Percentiles rank a stretch among this genome's conserved stretches.
Conservation (phyloP, 2,329 filamentous ascomycete species). For the Hypoxylon sp. region DNA sequence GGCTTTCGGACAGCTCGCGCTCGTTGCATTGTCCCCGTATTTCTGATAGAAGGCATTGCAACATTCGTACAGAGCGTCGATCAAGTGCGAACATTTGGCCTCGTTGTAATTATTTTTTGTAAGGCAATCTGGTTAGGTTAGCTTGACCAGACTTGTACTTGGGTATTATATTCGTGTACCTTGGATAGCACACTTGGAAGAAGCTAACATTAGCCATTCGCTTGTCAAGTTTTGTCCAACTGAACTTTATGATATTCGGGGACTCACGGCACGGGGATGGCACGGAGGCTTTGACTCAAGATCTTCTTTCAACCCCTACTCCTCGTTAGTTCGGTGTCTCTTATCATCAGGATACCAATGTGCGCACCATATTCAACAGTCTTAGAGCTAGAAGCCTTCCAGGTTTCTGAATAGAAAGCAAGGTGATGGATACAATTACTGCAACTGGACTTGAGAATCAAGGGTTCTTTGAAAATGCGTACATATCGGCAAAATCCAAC, state of each 20-base stretch:
- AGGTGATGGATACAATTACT: not conserved
- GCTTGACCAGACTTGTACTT: not conserved
- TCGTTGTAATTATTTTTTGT: constrained; percentile 88
- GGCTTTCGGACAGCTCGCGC: constrained; percentile 87
- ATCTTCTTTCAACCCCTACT: constrained; percentile 70
- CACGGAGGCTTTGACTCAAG: constrained; percentile 82
- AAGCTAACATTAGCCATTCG: constrained; percentile 23
- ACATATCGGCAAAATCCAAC: not conserved
- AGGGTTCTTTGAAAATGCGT: not conserved
- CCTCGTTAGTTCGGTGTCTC: constrained; percentile 10
- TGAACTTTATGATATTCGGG: not conserved
- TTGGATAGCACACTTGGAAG: constrained; percentile 85
- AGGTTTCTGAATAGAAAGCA: not conserved
- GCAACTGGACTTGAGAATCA: not conserved
- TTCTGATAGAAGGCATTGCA: constrained; percentile 89
- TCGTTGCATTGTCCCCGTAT: constrained; percentile 80
- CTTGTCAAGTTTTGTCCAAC: not conserved
- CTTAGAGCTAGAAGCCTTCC: not conserved
- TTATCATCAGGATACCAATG: not conserved
- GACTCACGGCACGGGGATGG: constrained; percentile 82
- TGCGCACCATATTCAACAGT: constrained; percentile 41
- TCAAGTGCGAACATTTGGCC: constrained; percentile 79
- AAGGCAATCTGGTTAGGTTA: constrained; percentile 75
- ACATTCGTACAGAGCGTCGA: constrained; percentile 92
- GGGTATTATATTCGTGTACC: constrained; percentile 61